phyloP scores from a whole-genome alignment of 2,329 filamentous ascomycete genomes.

The Aspergillus japonicus region DNA sequence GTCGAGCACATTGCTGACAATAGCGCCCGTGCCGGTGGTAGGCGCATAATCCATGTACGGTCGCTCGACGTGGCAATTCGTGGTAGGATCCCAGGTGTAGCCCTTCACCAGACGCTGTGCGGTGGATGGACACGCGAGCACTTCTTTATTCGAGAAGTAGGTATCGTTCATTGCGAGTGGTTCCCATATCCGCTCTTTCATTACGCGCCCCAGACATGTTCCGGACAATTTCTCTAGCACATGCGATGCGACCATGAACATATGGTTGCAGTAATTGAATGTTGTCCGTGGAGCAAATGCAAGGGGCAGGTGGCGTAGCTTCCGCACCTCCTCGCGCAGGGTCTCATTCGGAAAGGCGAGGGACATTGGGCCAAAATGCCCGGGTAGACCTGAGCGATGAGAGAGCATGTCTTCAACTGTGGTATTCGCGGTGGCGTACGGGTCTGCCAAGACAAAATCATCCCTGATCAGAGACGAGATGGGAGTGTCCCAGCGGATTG shows the following conservation, averaged over 20 bases:
- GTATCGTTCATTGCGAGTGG: slow-evolving; percentile 26
- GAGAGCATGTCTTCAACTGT: slow-evolving; percentile 38
- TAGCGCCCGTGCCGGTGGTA: slow-evolving; percentile 21
- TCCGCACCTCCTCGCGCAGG: slow-evolving; percentile 19
- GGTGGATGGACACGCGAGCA: slow-evolving; percentile 3
- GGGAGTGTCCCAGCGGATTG: slow-evolving; percentile 37
- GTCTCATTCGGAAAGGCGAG: slow-evolving; percentile 8
- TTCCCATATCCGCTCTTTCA: slow-evolving; percentile 25
- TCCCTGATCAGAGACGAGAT: slow-evolving; percentile 37
- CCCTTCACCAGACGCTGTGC: slow-evolving; percentile 16
- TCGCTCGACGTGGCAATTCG: slow-evolving; percentile 14
- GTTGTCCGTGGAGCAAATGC: slow-evolving; percentile 19
- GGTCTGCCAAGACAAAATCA: slow-evolving; percentile 32
- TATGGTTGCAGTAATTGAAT: slow-evolving; percentile 26
- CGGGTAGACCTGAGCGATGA: slow-evolving; percentile 32
- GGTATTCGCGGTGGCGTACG: slow-evolving; percentile 26
- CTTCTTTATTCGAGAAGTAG: slow-evolving; percentile 21
- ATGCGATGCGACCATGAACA: slow-evolving; percentile 25
- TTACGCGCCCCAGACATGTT: slow-evolving; percentile 10
- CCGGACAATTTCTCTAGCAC: slow-evolving; percentile 17
- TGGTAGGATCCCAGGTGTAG: slow-evolving; percentile 21
- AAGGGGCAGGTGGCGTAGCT: slow-evolving; percentile 20
- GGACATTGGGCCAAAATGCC: slow-evolving; percentile 13
- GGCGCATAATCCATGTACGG: slow-evolving; percentile 19
- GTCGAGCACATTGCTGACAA: slow-evolving; percentile 28